These are phyloP conservation scores for Fraxinus nigra DNA, from an alignment of 305 asterid genomes.

Conservation along the genomic window DNA sequence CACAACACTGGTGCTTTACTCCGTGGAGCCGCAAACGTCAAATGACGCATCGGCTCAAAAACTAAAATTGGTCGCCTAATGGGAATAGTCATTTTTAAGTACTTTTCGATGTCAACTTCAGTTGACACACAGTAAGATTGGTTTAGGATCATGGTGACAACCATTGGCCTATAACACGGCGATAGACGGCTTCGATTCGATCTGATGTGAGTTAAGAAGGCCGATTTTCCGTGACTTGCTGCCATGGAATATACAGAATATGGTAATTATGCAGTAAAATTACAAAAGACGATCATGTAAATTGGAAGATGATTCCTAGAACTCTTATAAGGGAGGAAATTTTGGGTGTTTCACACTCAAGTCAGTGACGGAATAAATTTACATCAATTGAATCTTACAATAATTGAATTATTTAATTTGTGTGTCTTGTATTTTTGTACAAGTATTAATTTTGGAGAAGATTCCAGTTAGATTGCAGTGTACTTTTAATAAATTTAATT, in stretches of 20 bases:
- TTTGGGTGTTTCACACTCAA: not conserved
- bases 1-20: slow-evolving; percentile 54
- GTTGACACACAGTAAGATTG: slow-evolving; percentile 41
- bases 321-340: not conserved
- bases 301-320: not conserved
- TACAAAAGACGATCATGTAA: not conserved
- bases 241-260: not conserved
- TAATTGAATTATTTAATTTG: not conserved
- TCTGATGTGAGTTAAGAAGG: not conserved
- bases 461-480: not conserved
- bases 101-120: slow-evolving; percentile 39
- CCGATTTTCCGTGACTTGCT: not conserved
- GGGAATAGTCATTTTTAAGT: slow-evolving; percentile 44
- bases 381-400: not conserved
- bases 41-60: slow-evolving; percentile 65
- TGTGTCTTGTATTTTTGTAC: not conserved
- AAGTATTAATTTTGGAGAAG: not conserved
- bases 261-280: not conserved
- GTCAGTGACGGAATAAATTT: not conserved
- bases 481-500: not conserved
- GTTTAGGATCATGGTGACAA: slow-evolving; percentile 20
- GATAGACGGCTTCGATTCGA: slow-evolving; percentile 11
- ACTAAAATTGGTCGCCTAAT: slow-evolving; percentile 46
- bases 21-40: slow-evolving; percentile 52
- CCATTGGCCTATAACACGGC: not conserved